Evolutionary conservation across 208 protist species (phyloP).

Genomic region (Giardia muris): DNA sequence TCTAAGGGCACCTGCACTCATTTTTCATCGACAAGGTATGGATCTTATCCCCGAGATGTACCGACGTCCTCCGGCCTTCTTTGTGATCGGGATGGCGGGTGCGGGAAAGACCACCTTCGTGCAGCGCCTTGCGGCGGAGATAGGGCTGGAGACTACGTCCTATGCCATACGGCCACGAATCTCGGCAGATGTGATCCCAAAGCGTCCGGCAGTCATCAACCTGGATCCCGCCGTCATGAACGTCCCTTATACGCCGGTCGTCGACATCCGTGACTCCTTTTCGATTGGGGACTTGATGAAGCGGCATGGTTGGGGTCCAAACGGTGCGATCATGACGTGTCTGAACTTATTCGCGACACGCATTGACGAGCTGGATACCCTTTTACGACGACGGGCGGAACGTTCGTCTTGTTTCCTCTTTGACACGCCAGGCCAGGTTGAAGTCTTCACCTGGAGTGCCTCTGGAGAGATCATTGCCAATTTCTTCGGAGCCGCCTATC

Average conservation of each 20-base stretch:
- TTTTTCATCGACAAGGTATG: not conserved
- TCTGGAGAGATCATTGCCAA: slow-evolving; percentile 86
- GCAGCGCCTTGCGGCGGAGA: slow-evolving; percentile 75
- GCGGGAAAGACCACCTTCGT: slow-evolving; percentile 91
- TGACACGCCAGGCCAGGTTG: slow-evolving; percentile 97
- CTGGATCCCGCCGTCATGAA: slow-evolving; percentile 79
- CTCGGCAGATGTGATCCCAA: slow-evolving; percentile 12
- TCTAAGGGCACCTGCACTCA: not conserved
- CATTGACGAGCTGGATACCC: slow-evolving; percentile 77
- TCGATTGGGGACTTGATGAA: slow-evolving; percentile 93
- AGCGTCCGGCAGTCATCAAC: slow-evolving; percentile 76
- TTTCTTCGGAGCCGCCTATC: slow-evolving; percentile 57
- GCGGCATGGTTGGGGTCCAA: slow-evolving; percentile 71
- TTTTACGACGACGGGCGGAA: not conserved
- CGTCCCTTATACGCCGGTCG: slow-evolving; percentile 75
- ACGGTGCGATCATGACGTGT: slow-evolving; percentile 90
- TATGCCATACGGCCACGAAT: not conserved
- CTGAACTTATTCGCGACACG: slow-evolving; percentile 92
- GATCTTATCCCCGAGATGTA: not conserved
- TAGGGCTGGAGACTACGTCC: slow-evolving; percentile 53
- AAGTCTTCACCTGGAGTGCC: slow-evolving; percentile 84
- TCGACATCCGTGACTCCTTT: slow-evolving; percentile 95
- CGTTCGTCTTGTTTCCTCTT: slow-evolving; percentile 64
- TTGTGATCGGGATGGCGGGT: slow-evolving; percentile 95
- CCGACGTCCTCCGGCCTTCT: slow-evolving; percentile 30